Conservation (phyloP, 2,329 filamentous ascomycete species). For the Phaeosphaeria sp. region DNA sequence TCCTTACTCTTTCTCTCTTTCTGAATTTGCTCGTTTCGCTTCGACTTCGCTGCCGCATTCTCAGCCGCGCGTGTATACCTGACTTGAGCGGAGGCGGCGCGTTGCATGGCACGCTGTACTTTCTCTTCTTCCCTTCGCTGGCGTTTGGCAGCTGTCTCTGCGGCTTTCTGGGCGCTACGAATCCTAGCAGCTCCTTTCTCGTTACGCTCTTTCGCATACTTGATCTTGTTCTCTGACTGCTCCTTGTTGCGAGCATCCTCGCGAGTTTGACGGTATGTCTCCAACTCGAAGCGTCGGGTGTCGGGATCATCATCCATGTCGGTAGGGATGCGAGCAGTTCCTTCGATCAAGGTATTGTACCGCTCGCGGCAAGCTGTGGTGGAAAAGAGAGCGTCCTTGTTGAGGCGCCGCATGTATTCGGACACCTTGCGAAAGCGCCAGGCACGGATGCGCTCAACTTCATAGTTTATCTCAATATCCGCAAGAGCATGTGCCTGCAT, state of each 20-base stretch:
- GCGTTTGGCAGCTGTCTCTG: constrained; percentile 25
- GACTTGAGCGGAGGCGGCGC: constrained; percentile 27
- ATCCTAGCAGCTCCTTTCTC: constrained; percentile 24
- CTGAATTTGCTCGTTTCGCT: constrained; percentile 26
- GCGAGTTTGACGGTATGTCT: constrained; percentile 23
- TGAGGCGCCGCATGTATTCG: constrained; percentile 50
- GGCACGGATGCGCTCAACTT: constrained; percentile 49
- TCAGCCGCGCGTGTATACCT: constrained; percentile 20
- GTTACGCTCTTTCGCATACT: constrained; percentile 17
- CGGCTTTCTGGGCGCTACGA: constrained; percentile 31
- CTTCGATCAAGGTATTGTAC: constrained; percentile 49
- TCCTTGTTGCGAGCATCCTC: constrained; percentile 29
- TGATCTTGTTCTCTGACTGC: constrained; percentile 20
- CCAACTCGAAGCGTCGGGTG: constrained; percentile 42
- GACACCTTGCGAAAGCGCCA: constrained; percentile 55
- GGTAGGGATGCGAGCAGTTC: constrained; percentile 54
- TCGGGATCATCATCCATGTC: constrained; percentile 52
- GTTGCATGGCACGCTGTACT: constrained; percentile 27
- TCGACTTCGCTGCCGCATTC: constrained; percentile 18
- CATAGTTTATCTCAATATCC: constrained; percentile 51
- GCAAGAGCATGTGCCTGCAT: constrained; percentile 49
- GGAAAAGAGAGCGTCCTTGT: constrained; percentile 52
- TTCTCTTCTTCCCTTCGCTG: constrained; percentile 21
- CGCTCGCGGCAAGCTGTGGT: constrained; percentile 55
- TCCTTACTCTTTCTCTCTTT: constrained; percentile 7